Evolutionary conservation across 345 rosid species (phyloP).

Genomic region (Syzygium oleosum): DNA sequence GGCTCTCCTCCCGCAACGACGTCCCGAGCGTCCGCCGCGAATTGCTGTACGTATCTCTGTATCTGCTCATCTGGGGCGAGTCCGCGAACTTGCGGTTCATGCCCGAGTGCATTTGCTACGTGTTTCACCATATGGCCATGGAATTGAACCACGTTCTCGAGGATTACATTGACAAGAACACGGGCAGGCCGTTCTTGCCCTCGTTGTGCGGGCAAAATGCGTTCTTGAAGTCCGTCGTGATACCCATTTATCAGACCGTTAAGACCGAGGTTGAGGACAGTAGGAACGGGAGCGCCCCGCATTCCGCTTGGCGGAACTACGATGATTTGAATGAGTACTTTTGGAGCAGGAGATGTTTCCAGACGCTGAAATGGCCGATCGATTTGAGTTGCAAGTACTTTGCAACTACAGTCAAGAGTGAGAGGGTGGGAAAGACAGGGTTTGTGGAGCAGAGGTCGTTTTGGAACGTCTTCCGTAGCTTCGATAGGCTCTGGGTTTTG

Average conservation of each 20-base stretch:
- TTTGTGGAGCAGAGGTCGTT: slow-evolving; percentile 91
- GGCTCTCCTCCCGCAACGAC: slow-evolving; percentile 11
- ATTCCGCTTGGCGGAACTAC: slow-evolving; percentile 88
- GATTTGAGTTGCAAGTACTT: slow-evolving; percentile 43
- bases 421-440: slow-evolving; percentile 71
- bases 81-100: slow-evolving; percentile 45
- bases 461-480: slow-evolving; percentile 75
- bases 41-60: slow-evolving; percentile 43
- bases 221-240: slow-evolving; percentile 46
- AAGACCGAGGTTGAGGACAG: slow-evolving; percentile 51
- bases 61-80: slow-evolving; percentile 61
- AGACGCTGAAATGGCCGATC: slow-evolving; percentile 62
- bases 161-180: slow-evolving; percentile 28
- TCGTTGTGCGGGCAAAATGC: slow-evolving; percentile 46
- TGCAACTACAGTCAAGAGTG: slow-evolving; percentile 15
- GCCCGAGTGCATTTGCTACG: slow-evolving; percentile 53
- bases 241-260: slow-evolving; percentile 59
- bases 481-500: slow-evolving; percentile 73
- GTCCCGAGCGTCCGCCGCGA: slow-evolving; percentile 26
- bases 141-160: slow-evolving; percentile 37
- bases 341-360: slow-evolving; percentile 85
- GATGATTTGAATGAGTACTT: slow-evolving; percentile 87
- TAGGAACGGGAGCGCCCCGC: slow-evolving; percentile 63
- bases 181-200: slow-evolving; percentile 53
- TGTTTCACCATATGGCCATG: slow-evolving; percentile 52